These are phyloP conservation scores for Claviceps monticola DNA, from an alignment of 2,329 filamentous ascomycete genomes.

Conservation along the genomic window DNA sequence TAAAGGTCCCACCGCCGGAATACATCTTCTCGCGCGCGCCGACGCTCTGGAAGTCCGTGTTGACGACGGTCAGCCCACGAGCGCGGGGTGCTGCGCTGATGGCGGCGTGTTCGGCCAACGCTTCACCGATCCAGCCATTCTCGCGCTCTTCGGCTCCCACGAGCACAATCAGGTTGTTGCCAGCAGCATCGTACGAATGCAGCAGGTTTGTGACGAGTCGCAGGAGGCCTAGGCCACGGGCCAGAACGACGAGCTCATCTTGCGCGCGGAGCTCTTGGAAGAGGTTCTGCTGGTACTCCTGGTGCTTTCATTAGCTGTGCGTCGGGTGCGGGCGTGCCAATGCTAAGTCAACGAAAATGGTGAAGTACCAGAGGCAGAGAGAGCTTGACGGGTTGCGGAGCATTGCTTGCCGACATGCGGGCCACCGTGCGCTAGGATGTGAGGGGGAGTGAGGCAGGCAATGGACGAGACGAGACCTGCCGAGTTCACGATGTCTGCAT, in stretches of 20 bases:
- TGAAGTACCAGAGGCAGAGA: slow-evolving; percentile 46
- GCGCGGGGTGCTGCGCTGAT: slow-evolving; percentile 73
- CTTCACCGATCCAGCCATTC: slow-evolving; percentile 94
- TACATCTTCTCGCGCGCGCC: slow-evolving; percentile 86
- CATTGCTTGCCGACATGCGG: slow-evolving; percentile 39
- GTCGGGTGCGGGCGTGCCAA: neutral
- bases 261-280: slow-evolving; percentile 81
- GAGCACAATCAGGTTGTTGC: slow-evolving; percentile 81
- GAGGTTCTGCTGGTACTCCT: slow-evolving; percentile 88
- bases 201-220: slow-evolving; percentile 90
- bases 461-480: neutral
- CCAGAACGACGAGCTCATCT: slow-evolving; percentile 88
- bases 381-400: slow-evolving; percentile 61
- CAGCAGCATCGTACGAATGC: slow-evolving; percentile 91
- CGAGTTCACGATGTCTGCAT: neutral
- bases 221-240: slow-evolving; percentile 80
- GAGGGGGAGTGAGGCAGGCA: neutral
- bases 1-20: slow-evolving; percentile 76
- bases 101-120: slow-evolving; percentile 86
- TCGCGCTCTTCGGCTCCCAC: slow-evolving; percentile 85
- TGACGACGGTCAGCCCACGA: slow-evolving; percentile 78
- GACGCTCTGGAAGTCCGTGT: slow-evolving; percentile 86
- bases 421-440: slow-evolving; percentile 3
- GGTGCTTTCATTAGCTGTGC: neutral
- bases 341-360: neutral